phyloP scores from a whole-genome alignment of 129 eudicot species.

The Helichrysum umbraculigerum region DNA sequence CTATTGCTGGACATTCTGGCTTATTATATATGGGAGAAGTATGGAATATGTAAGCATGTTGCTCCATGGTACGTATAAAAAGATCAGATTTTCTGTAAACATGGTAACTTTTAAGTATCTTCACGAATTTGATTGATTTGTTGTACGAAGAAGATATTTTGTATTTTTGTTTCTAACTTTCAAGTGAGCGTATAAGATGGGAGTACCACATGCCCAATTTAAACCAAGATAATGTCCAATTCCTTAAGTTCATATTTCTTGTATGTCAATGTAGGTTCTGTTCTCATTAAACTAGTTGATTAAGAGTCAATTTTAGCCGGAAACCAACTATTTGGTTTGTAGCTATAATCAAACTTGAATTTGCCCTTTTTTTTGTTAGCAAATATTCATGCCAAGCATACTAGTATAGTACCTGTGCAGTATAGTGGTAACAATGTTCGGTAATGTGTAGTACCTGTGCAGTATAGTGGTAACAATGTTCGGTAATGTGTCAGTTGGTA shows the following conservation, averaged over 20 bases:
- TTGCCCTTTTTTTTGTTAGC: not conserved
- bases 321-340: not conserved
- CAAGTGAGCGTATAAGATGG: constrained; percentile 8
- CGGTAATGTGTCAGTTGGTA: no score
- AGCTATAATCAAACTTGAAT: not conserved
- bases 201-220: not conserved
- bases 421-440: no score
- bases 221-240: not conserved
- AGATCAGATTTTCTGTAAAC: constrained; percentile 27
- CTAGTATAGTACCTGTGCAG: no score
- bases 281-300: not conserved
- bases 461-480: no score
- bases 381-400: not conserved
- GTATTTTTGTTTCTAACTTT: constrained; percentile 10
- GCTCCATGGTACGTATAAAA: constrained; percentile 19
- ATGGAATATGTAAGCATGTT: not conserved
- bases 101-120: constrained; percentile 10
- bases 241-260: no score
- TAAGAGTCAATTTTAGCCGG: not conserved
- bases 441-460: no score
- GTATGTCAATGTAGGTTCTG: not conserved
- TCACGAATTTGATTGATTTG: constrained; percentile 15
- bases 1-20: constrained; percentile 23
- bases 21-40: constrained; percentile 12
- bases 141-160: constrained; percentile 20